Evolutionary conservation across 306 rosid species (phyloP).

Genomic region (Rubus parviflorus): DNA sequence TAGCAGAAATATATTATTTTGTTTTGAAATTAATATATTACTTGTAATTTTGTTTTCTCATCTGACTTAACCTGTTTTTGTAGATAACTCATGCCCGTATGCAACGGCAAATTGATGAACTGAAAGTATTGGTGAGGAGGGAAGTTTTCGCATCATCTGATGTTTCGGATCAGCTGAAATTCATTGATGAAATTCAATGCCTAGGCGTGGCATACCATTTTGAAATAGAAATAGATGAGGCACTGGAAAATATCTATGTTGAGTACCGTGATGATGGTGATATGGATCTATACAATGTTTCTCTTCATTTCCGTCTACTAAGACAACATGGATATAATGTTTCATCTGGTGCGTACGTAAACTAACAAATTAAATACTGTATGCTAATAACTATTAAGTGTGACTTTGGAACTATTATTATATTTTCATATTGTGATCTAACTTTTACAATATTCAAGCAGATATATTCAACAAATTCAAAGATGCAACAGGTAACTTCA

Average conservation of each 20-base stretch:
- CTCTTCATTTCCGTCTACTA: constrained; percentile 47
- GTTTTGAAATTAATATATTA: not conserved
- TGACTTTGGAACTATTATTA: too few species aligned
- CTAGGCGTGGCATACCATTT: constrained; percentile 37
- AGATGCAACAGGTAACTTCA: not conserved
- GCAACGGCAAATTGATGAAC: too few species aligned
- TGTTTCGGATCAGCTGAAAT: constrained; percentile 15
- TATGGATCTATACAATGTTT: constrained; percentile 14
- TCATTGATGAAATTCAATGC: constrained; percentile 41
- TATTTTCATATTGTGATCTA: too few species aligned
- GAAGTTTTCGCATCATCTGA: constrained; percentile 7
- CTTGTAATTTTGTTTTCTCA: not conserved
- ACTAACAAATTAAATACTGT: too few species aligned
- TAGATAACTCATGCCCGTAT: not conserved
- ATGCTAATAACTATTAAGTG: too few species aligned
- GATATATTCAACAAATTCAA: constrained; percentile 31
- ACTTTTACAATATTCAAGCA: too few species aligned
- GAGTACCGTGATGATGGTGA: not conserved
- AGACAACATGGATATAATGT: constrained; percentile 41
- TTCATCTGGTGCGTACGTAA: constrained; percentile 32
- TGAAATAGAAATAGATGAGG: constrained; percentile 26
- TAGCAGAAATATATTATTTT: too few species aligned
- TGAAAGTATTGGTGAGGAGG: constrained; percentile 27
- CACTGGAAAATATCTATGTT: constrained; percentile 9
- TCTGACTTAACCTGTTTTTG: not conserved